phyloP scores from a whole-genome alignment of 2,329 filamentous ascomycete genomes.

The Claviceps capensis region DNA sequence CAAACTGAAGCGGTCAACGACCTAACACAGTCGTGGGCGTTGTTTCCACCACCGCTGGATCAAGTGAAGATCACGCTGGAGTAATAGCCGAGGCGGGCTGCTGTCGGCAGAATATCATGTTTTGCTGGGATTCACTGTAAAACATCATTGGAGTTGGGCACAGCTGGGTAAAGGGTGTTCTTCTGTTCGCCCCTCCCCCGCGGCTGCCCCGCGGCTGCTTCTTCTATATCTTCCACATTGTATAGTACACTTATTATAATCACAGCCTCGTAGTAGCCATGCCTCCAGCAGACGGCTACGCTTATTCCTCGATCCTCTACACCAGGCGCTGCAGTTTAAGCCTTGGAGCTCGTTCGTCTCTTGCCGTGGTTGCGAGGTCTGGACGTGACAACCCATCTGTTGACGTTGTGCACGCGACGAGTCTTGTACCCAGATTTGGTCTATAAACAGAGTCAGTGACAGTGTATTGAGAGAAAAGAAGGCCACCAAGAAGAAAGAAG shows the following conservation, averaged over 20 bases:
- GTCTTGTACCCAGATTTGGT: conserved; percentile 89
- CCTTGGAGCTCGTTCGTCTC: conserved; percentile 48
- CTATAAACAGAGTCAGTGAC: conserved; percentile 18
- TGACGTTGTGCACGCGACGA: conserved; percentile 72
- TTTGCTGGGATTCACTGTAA: too few species aligned
- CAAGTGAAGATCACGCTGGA: too few species aligned
- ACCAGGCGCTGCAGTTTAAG: conserved; percentile 5
- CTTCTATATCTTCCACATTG: background rate
- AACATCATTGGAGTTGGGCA: background rate
- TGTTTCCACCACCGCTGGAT: too few species aligned
- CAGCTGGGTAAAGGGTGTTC: background rate
- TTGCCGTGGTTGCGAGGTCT: conserved; percentile 84
- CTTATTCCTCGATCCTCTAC: background rate
- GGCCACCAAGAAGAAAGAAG: background rate
- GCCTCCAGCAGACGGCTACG: background rate
- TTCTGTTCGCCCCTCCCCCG: background rate
- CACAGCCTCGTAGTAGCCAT: conserved; percentile 2
- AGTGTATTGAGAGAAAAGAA: background rate
- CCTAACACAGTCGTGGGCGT: too few species aligned
- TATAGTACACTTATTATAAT: conserved; percentile 3
- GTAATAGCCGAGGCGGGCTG: too few species aligned
- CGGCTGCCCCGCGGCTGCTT: background rate
- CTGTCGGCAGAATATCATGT: too few species aligned
- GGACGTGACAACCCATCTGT: conserved; percentile 79
- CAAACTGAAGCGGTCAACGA: too few species aligned